Conservation (phyloP, 2,329 filamentous ascomycete species). For the Aureobasidium sp. region DNA sequence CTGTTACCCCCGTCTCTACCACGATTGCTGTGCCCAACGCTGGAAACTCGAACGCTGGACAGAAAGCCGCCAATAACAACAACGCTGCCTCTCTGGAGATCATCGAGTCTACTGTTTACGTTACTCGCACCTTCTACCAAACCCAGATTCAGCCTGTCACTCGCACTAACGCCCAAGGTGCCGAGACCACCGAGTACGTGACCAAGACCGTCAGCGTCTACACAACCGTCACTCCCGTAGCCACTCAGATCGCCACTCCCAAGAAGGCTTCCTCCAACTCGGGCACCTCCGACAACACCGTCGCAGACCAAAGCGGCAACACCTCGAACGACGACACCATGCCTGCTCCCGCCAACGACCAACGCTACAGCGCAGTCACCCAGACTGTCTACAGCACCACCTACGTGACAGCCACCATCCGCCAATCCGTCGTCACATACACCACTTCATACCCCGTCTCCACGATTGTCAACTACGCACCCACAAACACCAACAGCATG, state of each 20-base stretch:
- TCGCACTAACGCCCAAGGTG: background rate
- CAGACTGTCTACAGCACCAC: slow-evolving; percentile 2
- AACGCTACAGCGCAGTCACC: background rate
- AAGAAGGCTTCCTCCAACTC: background rate
- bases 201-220: background rate
- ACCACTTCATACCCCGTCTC: background rate
- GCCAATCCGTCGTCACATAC: slow-evolving; percentile 5
- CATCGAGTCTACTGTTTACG: background rate
- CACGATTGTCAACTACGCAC: background rate
- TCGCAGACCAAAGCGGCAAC: background rate
- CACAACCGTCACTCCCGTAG: slow-evolving; percentile 5
- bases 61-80: too few relatives aligned
- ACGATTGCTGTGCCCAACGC: background rate
- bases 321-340: background rate
- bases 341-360: background rate
- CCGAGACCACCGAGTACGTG: slow-evolving; percentile 5
- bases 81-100: background rate
- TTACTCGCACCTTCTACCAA: slow-evolving; percentile 3
- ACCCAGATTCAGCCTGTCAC: background rate
- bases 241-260: background rate
- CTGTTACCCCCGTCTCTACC: background rate
- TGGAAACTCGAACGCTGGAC: background rate
- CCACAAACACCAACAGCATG: background rate
- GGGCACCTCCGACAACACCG: background rate
- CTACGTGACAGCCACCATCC: slow-evolving; percentile 4